phyloP scores from a whole-genome alignment of 1,139 yeast species.

The Candida smagusa region DNA sequence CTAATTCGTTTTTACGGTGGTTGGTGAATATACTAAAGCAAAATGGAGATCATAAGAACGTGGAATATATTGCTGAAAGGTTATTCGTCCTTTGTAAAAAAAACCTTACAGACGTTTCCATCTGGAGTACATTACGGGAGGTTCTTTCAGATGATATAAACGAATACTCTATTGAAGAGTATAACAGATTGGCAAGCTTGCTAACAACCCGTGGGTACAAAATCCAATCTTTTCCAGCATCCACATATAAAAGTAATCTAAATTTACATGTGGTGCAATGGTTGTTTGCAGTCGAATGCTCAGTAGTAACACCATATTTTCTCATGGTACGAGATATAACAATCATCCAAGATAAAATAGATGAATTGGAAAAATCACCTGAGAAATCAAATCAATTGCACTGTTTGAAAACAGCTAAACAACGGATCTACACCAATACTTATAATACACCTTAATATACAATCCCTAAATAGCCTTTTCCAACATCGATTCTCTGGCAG shows the following conservation, averaged over 20 bases:
- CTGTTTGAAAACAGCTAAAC: too few species aligned
- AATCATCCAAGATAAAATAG: too few species aligned
- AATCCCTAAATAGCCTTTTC: conserved; percentile 28
- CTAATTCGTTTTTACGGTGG: conserved; percentile 34
- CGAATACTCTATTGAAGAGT: conserved; percentile 17
- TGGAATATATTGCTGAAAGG: conserved; percentile 5
- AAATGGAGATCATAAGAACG: conserved; percentile 1
- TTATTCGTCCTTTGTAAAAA: conserved; percentile 17
- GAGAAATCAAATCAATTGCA: too few species aligned
- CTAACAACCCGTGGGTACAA: background rate
- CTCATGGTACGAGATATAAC: too few species aligned
- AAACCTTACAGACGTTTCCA: conserved; percentile 29
- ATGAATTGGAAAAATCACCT: too few species aligned
- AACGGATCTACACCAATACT: too few species aligned
- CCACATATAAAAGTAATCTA: too few species aligned
- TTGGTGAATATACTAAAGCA: conserved; percentile 13
- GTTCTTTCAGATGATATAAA: conserved; percentile 7
- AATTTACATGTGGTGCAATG: background rate
- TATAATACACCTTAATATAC: conserved; percentile 3
- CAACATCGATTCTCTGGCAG: conserved; percentile 87
- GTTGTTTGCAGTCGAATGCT: background rate
- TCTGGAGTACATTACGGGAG: conserved; percentile 26
- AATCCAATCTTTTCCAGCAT: too few species aligned
- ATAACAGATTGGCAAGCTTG: conserved; percentile 10
- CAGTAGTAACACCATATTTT: background rate